Base-by-base conservation (phyloP, 2,329 filamentous ascomycete species). In the Fonsecaea nubica region DNA sequence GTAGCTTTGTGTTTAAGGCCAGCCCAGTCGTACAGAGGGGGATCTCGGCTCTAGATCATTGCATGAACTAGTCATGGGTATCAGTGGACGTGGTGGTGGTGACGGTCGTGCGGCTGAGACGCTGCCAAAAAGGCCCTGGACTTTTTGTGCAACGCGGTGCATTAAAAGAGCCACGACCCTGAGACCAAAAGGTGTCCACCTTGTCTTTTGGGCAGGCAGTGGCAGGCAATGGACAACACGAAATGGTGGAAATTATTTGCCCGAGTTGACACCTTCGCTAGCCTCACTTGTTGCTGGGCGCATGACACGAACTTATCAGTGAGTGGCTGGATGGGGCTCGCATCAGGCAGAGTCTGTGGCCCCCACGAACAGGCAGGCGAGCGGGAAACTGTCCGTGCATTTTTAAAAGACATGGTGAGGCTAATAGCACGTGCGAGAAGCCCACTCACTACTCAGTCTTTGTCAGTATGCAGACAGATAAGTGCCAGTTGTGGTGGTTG, bases 81-180 rank as follows among this genome's bases (percentile, higher is more conserved):
- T 6, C 5, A 15, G 38, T 25, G 25, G 25, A 13, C 2, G 12
- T 15, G 13, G 15, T 15, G 13, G 38, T 15, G 12, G 15, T 15
- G 12, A 15, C 38, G 8, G 18, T 12, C 21, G 45, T 50, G 18
- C 45, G 45, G 45, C 45, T 50, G 45, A 25, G 45, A 50, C 15
- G 45, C 45, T 35, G 30, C 8, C 40, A 8, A 52, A 52, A 59
- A 9, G 57, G 57, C 32, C 57, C 9, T 7, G 40, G 30, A n/a
- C 35, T 9, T 18, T 45, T 33, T 50, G 30, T 32, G 30, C 30
- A 32, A 32, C 6, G 12, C 8, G 57, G 30, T 12, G 42, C 30
- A 42, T 33, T 6, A 21, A 33, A 30, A 3, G 52, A 52, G 13
- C 42, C 10, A 25, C 36, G 36, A 40, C 36, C 4, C 4, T 40